Percentiles rank a stretch among this genome's conserved stretches.
phyloP scores from a whole-genome alignment of 1,284 basidiomycete species.

The Pseudozyma hubeiensis region DNA sequence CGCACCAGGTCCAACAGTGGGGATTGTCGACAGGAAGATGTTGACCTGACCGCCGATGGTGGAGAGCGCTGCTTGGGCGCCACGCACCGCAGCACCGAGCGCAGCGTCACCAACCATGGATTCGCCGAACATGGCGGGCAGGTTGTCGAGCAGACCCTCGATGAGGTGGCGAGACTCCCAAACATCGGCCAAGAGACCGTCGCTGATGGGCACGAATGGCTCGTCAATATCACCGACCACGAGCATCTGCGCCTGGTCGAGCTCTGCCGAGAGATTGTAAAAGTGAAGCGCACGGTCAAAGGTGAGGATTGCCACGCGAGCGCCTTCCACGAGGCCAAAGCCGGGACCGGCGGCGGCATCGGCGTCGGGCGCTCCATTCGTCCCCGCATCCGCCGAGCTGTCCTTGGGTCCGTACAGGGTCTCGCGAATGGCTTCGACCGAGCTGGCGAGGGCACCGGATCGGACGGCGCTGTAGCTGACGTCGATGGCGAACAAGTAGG shows the following conservation, averaged over 20 bases:
- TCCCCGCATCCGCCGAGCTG: slow-evolving; percentile 26
- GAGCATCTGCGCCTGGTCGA: slow-evolving; percentile 76
- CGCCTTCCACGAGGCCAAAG: slow-evolving; percentile 66
- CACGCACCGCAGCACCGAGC: slow-evolving; percentile 79
- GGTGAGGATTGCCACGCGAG: slow-evolving; percentile 78
- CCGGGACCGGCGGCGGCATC: slow-evolving; percentile 46
- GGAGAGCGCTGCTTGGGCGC: slow-evolving; percentile 77
- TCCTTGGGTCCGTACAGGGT: slow-evolving; percentile 74
- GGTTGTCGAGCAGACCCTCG: slow-evolving; percentile 75
- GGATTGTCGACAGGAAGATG: slow-evolving; percentile 82
- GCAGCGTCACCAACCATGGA: slow-evolving; percentile 75
- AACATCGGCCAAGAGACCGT: slow-evolving; percentile 84
- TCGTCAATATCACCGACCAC: slow-evolving; percentile 90
- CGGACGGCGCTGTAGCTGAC: slow-evolving; percentile 80
- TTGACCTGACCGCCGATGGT: slow-evolving; percentile 87
- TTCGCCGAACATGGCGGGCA: slow-evolving; percentile 78
- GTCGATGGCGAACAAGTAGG: slow-evolving; percentile 89
- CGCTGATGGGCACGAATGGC: slow-evolving; percentile 83
- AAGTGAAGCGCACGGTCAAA: slow-evolving; percentile 88
- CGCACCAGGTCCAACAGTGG: slow-evolving; percentile 82
- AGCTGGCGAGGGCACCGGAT: slow-evolving; percentile 80
- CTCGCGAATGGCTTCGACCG: slow-evolving; percentile 77
- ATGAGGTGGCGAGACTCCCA: slow-evolving; percentile 76
- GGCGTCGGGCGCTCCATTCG: slow-evolving; percentile 40
- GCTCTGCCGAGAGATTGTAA: slow-evolving; percentile 85